phyloP scores from a whole-genome alignment of 2,329 filamentous ascomycete genomes.

The Xylariales sp. region DNA sequence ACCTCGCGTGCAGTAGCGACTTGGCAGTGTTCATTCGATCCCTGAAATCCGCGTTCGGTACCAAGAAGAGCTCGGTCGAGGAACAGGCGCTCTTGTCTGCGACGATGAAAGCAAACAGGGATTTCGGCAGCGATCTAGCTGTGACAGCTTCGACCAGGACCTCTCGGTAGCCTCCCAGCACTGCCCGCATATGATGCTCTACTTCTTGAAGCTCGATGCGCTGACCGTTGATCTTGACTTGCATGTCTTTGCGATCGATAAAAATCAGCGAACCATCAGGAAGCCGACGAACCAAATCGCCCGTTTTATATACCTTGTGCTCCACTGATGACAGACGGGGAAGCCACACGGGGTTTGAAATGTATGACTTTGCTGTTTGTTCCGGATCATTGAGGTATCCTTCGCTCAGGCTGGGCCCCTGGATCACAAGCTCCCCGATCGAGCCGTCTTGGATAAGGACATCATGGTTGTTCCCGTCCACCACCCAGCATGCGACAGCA shows the following conservation, averaged over 20 bases:
- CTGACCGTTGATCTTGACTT: slow-evolving; percentile 45
- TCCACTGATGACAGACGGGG: too few relatives aligned
- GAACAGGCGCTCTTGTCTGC: background rate
- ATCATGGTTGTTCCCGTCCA: slow-evolving; percentile 18
- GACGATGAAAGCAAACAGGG: background rate
- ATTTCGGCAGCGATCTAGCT: background rate
- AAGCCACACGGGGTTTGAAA: background rate
- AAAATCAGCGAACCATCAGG: slow-evolving; percentile 33
- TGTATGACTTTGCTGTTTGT: background rate
- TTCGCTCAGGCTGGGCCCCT: slow-evolving; percentile 30
- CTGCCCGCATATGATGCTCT: slow-evolving; percentile 26
- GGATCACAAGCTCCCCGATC: slow-evolving; percentile 33
- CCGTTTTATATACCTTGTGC: slow-evolving; percentile 37
- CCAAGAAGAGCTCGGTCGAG: background rate
- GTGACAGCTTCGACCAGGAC: background rate
- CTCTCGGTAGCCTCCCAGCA: background rate
- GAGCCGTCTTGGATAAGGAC: slow-evolving; percentile 26
- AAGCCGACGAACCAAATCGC: slow-evolving; percentile 17
- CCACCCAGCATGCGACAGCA: background rate
- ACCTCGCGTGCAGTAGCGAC: too few relatives aligned
- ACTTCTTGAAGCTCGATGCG: slow-evolving; percentile 40
- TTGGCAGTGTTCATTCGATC: too few relatives aligned
- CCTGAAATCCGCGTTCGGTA: background rate
- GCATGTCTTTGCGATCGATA: slow-evolving; percentile 41
- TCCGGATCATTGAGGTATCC: slow-evolving; percentile 32